phyloP scores from a whole-genome alignment of 768 basidiomycete genomes.

The Psilocybe sp. region DNA sequence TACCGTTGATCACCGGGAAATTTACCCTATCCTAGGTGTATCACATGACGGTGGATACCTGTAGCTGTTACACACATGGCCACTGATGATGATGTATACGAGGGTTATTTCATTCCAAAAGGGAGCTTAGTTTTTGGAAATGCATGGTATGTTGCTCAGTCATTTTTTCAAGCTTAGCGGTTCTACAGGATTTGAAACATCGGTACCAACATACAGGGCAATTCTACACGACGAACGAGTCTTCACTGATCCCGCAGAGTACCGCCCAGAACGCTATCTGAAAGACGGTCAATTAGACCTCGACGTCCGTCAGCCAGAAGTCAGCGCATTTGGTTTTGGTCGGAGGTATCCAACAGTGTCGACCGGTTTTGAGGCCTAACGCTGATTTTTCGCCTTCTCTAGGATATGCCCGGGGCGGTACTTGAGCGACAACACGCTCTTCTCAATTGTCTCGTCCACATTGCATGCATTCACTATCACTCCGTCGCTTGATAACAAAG shows the following conservation, averaged over 20 bases:
- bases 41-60: too few relatives aligned
- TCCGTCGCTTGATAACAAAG: constrained; percentile 17
- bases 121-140: constrained; percentile 28
- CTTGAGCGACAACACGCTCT: constrained; percentile 21
- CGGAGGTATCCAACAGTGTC: constrained; percentile 16
- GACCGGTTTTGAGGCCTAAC: too few relatives aligned
- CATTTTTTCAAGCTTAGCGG: background rate
- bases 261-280: constrained; percentile 30
- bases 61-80: constrained; percentile 22
- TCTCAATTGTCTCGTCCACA: constrained; percentile 14
- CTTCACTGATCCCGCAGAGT: constrained; percentile 35
- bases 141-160: constrained; percentile 18
- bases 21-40: too few relatives aligned
- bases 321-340: constrained; percentile 30
- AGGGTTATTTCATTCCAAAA: constrained; percentile 26
- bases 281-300: constrained; percentile 20
- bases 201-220: constrained; percentile 5
- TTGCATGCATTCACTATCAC: constrained; percentile 23
- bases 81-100: constrained; percentile 25
- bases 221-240: constrained; percentile 31
- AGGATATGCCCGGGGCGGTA: constrained; percentile 25
- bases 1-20: too few relatives aligned
- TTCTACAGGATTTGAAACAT: background rate
- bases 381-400: too few relatives aligned
- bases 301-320: constrained; percentile 19